These are phyloP conservation scores for Spiraea crenata DNA, from an alignment of 331 rosid species.

Conservation along the genomic window DNA sequence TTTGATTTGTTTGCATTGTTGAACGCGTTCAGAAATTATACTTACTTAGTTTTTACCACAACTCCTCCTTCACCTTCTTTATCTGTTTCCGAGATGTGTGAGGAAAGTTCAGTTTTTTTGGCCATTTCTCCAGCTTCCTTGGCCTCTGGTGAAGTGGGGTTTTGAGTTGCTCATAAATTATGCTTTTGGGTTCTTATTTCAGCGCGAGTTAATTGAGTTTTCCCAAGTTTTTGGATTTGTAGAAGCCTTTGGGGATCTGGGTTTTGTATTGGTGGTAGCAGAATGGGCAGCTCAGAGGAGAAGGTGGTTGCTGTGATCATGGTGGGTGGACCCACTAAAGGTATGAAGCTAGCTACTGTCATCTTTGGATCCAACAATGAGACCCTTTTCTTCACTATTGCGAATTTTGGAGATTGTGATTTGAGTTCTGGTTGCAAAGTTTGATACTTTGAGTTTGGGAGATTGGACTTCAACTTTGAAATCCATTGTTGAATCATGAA, in stretches of 20 bases:
- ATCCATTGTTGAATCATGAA: background rate
- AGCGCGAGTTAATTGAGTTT: constrained; percentile 2
- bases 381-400: background rate
- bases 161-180: constrained; percentile 11
- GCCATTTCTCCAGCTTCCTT: background rate
- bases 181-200: constrained; percentile 15
- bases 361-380: constrained; percentile 14
- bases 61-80: background rate
- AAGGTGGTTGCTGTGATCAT: constrained; percentile 88
- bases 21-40: background rate
- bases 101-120: background rate
- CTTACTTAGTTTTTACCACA: background rate
- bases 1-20: background rate
- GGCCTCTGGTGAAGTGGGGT: background rate
- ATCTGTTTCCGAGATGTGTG: background rate
- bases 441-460: background rate
- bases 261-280: constrained; percentile 17
- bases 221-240: constrained; percentile 10
- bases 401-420: background rate
- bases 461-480: background rate
- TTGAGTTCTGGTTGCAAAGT: background rate
- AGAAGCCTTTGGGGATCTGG: constrained; percentile 43
- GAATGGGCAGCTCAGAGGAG: constrained; percentile 67
- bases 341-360: constrained; percentile 30
- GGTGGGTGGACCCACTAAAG: constrained; percentile 99